phyloP scores from a whole-genome alignment of 208 protist species.

The Acanthamoeba culbertsoni region DNA sequence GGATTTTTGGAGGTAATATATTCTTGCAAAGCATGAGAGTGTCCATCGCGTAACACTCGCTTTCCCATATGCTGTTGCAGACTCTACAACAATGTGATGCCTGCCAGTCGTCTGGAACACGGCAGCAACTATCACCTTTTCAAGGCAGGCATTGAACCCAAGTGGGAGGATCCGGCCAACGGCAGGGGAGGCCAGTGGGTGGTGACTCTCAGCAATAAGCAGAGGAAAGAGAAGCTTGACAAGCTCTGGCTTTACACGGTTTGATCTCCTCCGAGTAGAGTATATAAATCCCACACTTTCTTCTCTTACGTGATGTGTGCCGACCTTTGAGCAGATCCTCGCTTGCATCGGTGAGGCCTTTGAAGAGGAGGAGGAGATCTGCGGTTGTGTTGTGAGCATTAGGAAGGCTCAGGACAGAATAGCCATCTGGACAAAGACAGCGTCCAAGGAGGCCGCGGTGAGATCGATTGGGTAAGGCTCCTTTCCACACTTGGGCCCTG shows the following conservation, averaged over 20 bases:
- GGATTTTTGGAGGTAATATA: slow-evolving; percentile 78
- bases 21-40: no score
- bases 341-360: slow-evolving; percentile 79
- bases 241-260: slow-evolving; percentile 66
- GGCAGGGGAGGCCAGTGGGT: slow-evolving; percentile 88
- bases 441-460: slow-evolving; percentile 57
- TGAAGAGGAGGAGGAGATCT: slow-evolving; percentile 76
- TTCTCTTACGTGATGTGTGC: background rate
- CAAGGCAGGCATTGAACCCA: slow-evolving; percentile 93
- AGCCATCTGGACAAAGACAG: slow-evolving; percentile 76
- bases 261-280: no score
- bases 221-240: slow-evolving; percentile 63
- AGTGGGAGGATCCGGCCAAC: slow-evolving; percentile 94
- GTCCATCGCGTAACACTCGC: background rate
- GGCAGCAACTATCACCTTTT: slow-evolving; percentile 93
- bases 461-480: slow-evolving; percentile 68
- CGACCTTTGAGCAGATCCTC: slow-evolving; percentile 60
- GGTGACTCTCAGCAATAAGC: background rate
- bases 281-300: background rate
- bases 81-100: slow-evolving; percentile 92
- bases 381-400: slow-evolving; percentile 73
- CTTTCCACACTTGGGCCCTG: no score
- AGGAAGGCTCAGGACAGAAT: slow-evolving; percentile 73
- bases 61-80: slow-evolving; percentile 76
- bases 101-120: slow-evolving; percentile 82